Conservation (phyloP, 192 early-diverging fungal species). For the Phycomyces nitens region DNA sequence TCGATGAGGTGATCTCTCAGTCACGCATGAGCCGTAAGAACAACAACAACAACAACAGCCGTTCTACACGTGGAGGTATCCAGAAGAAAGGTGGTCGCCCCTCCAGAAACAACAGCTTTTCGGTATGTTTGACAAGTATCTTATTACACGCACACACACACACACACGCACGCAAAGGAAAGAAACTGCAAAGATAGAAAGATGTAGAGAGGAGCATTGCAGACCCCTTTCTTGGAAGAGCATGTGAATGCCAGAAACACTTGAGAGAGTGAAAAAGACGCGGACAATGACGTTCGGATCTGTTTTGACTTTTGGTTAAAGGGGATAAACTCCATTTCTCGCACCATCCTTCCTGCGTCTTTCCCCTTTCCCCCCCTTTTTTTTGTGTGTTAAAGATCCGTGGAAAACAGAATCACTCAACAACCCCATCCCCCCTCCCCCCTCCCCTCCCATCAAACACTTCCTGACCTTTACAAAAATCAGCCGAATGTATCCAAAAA, state of each 20-base stretch:
- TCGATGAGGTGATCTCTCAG: constrained; percentile 27
- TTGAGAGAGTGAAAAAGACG: no score
- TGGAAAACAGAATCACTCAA: constrained; percentile 9
- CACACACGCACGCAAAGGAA: background rate
- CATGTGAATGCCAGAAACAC: no score
- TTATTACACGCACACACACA: constrained; percentile 8
- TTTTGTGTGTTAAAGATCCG: constrained; percentile 14
- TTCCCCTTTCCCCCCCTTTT: background rate
- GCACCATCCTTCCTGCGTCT: no score
- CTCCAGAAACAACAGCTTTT: constrained; percentile 9
- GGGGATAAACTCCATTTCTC: no score
- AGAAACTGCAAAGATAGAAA: no score
- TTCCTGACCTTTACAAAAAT: background rate
- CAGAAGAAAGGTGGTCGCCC: constrained; percentile 23
- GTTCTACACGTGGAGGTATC: constrained; percentile 4
- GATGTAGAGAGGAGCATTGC: background rate
- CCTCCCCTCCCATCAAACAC: no score
- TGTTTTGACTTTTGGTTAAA: no score
- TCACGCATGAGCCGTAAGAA: constrained; percentile 6
- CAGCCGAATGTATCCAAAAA: background rate
- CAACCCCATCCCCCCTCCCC: background rate
- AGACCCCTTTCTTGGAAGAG: background rate
- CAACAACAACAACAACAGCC: constrained; percentile 1
- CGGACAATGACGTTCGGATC: no score
- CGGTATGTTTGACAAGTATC: constrained; percentile 26